Percentiles rank a stretch among this genome's conserved stretches.
phyloP scores from a whole-genome alignment of 2,329 filamentous ascomycete genomes.

The Beauveria sp. region DNA sequence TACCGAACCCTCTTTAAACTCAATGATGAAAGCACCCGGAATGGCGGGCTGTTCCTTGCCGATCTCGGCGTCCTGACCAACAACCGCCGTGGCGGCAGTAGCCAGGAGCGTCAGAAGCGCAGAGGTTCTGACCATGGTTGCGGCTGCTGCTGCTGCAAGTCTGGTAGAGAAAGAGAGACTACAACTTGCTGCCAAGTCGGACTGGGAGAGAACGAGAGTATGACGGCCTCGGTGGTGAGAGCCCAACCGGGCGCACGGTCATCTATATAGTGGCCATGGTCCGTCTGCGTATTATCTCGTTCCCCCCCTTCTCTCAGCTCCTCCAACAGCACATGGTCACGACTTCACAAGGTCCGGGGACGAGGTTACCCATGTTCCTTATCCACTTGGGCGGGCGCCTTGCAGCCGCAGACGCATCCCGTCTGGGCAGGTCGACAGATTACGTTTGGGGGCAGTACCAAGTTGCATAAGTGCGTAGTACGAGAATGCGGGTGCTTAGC shows the following conservation, averaged over 20 bases:
- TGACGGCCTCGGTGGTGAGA: neutral
- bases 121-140: constrained; percentile 29
- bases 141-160: neutral
- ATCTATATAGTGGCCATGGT: neutral
- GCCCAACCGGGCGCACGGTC: neutral
- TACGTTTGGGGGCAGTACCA: neutral
- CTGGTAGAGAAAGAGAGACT: neutral
- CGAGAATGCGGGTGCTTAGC: neutral
- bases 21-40: constrained; percentile 44
- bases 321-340: neutral
- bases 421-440: constrained; percentile 8
- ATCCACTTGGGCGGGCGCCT: neutral
- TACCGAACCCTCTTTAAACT: constrained; percentile 44
- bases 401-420: constrained; percentile 5
- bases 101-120: constrained; percentile 29
- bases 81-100: constrained; percentile 21
- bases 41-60: constrained; percentile 20
- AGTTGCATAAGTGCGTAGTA: neutral
- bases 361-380: neutral
- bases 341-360: neutral
- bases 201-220: neutral
- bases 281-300: neutral
- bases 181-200: neutral
- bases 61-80: neutral
- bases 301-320: neutral